These are phyloP conservation scores for Gossypium herbaceum DNA, from an alignment of 345 rosid genomes.

Conservation along the genomic window DNA sequence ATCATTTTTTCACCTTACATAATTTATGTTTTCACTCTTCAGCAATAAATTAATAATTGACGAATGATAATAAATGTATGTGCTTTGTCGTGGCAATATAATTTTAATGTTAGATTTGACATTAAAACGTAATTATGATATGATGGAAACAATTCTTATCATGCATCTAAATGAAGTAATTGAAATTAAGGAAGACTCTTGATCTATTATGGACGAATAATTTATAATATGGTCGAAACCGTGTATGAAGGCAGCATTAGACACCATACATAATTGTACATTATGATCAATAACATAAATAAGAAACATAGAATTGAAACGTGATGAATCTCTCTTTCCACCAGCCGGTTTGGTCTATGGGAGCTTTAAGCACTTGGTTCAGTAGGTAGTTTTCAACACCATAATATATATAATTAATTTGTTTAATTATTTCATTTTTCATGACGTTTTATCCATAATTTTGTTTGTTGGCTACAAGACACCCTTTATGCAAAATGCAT, in stretches of 20 bases:
- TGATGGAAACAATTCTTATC: no score
- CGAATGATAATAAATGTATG: background rate
- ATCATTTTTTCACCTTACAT: background rate
- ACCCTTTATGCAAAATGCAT: background rate
- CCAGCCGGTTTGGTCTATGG: background rate
- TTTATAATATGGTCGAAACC: background rate
- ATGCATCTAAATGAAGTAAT: no score
- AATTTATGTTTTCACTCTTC: background rate
- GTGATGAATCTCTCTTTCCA: background rate
- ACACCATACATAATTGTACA: background rate
- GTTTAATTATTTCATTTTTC: constrained; percentile 6
- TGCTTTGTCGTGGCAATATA: no score
- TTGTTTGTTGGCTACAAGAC: background rate
- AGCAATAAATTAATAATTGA: background rate
- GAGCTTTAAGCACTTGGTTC: background rate
- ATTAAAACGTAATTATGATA: no score
- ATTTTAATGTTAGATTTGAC: no score
- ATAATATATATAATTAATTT: background rate
- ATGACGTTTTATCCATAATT: constrained; percentile 2
- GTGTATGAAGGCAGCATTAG: background rate
- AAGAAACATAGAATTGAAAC: background rate
- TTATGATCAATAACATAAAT: background rate
- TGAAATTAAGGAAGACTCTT: background rate
- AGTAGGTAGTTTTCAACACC: background rate
- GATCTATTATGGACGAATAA: background rate